These are phyloP conservation scores for Silene coronaria DNA, from an alignment of 179 eudicot genomes.

Conservation along the genomic window DNA sequence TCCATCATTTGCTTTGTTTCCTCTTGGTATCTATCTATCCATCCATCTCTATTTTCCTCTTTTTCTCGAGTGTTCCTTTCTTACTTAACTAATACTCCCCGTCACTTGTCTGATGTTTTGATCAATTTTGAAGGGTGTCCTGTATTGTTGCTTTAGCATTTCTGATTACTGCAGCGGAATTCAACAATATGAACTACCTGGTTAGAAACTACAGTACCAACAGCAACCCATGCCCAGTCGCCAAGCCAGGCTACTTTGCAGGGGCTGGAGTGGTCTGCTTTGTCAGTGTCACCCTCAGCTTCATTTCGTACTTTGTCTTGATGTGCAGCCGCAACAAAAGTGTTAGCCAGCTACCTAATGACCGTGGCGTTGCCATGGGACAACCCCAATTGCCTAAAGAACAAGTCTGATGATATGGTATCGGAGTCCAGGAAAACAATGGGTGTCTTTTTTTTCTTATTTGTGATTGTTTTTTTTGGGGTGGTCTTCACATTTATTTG, in stretches of 20 bases:
- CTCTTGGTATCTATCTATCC: conserved; percentile 45
- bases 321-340: not conserved
- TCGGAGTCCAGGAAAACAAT: not conserved
- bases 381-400: conserved; percentile 7
- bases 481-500: too few species aligned
- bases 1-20: conserved; percentile 57
- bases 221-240: not conserved
- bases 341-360: not conserved
- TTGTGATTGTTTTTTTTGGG: too few species aligned
- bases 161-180: not conserved
- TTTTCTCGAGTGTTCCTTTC: too few species aligned
- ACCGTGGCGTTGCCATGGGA: conserved; percentile 8
- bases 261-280: conserved; percentile 12
- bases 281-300: conserved; percentile 12
- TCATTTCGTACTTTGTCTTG: conserved; percentile 11
- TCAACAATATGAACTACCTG: conserved; percentile 10
- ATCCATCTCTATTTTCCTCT: too few species aligned
- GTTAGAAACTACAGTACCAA: not conserved
- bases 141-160: not conserved
- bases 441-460: too few species aligned
- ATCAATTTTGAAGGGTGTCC: conserved; percentile 8
- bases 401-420: not conserved
- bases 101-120: not conserved
- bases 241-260: not conserved
- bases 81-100: too few species aligned